These are phyloP conservation scores for Populus deltoides DNA, from an alignment of 345 rosid species.

Conservation along the genomic window DNA sequence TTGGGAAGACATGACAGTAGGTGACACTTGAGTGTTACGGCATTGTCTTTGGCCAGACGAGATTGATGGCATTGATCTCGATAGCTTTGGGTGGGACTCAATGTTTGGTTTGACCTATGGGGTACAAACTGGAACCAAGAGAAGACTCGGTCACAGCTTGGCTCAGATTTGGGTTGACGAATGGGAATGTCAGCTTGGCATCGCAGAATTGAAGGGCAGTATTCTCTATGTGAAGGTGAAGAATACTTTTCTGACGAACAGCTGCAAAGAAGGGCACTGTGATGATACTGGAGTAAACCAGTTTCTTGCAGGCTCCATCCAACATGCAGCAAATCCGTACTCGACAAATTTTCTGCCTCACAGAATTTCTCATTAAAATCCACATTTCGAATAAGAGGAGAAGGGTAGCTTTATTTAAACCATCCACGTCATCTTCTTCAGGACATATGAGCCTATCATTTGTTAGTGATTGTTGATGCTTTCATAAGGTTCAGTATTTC, in stretches of 20 bases:
- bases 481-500: neutral
- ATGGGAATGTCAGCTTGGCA: too few relatives aligned
- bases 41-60: too few relatives aligned
- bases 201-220: too few relatives aligned
- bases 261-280: slow-evolving; percentile 15
- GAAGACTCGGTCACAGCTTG: too few relatives aligned
- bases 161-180: too few relatives aligned
- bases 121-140: neutral
- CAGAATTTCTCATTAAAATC: slow-evolving; percentile 39
- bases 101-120: neutral
- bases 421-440: slow-evolving; percentile 33
- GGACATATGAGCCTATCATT: slow-evolving; percentile 13
- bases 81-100: too few relatives aligned
- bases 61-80: too few relatives aligned
- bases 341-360: slow-evolving; percentile 41
- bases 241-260: slow-evolving; percentile 38
- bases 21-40: too few relatives aligned
- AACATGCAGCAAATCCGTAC: slow-evolving; percentile 34
- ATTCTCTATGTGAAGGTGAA: slow-evolving; percentile 31
- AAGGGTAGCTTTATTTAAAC: slow-evolving; percentile 40
- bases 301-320: slow-evolving; percentile 27
- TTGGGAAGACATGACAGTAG: too few relatives aligned
- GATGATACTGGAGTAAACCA: slow-evolving; percentile 17
- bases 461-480: neutral
- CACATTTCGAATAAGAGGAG: slow-evolving; percentile 39